Conservation (phyloP, 106 monocot species). For the Dioscorea dumetorum region DNA sequence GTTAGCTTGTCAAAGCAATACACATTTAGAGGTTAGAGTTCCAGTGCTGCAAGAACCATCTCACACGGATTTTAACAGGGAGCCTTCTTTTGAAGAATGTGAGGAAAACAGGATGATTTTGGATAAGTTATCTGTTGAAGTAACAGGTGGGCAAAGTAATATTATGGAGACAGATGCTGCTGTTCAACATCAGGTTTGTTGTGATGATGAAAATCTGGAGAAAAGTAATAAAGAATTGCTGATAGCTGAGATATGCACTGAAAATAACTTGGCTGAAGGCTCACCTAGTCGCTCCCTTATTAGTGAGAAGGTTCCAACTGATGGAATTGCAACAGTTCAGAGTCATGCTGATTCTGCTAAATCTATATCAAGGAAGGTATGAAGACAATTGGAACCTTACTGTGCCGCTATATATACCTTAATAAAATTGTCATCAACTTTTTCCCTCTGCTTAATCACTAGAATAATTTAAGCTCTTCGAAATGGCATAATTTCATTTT, state of each 20-base stretch:
- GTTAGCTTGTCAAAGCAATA: conserved; percentile 1
- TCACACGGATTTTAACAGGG: conserved; percentile 10
- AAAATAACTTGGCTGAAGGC: conserved; percentile 5
- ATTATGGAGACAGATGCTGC: not conserved
- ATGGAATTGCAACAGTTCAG: conserved; percentile 2
- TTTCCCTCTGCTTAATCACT: no score
- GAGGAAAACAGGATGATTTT: not conserved
- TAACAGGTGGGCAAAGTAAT: not conserved
- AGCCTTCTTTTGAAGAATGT: conserved; percentile 8
- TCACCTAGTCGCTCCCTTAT: conserved; percentile 19
- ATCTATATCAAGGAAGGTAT: conserved; percentile 49
- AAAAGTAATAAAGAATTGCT: no score
- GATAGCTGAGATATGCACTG: no score
- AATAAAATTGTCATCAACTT: no score
- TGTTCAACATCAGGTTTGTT: not conserved
- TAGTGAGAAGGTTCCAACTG: conserved; percentile 17
- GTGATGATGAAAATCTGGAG: conserved; percentile 5
- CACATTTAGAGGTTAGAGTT: not conserved
- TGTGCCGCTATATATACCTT: no score
- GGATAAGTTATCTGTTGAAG: conserved; percentile 5
- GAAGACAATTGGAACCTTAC: not conserved
- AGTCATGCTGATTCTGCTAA: conserved; percentile 13
- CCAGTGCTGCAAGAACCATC: not conserved
- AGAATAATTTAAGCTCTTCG: no score
- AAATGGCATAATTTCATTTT: no score